A percentile compares a stretch with the other conserved stretches of the same genome.
Conservation (phyloP, 83 land plant species). For the Picea abies region DNA sequence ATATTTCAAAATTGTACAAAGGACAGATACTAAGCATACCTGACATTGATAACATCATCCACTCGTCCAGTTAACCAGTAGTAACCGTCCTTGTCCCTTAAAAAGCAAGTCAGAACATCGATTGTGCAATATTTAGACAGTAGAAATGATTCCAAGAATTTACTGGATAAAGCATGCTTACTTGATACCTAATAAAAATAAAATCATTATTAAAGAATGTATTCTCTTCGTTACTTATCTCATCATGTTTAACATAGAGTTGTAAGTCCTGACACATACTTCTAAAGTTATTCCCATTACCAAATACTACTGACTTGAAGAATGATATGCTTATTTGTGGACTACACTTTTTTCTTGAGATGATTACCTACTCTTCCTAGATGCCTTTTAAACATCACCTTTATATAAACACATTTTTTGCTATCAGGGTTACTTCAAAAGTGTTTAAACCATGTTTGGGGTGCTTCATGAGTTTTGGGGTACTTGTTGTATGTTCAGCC, state of each 20-base stretch:
- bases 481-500: no score
- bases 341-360: not conserved
- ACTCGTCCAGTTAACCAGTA: no score
- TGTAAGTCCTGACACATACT: not conserved
- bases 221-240: not conserved
- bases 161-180: not conserved
- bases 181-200: not conserved
- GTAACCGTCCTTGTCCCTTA: not conserved
- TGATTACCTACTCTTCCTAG: not conserved
- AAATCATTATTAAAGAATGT: not conserved
- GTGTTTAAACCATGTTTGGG: no score
- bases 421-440: no score
- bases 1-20: not conserved
- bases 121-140: constrained; percentile 3
- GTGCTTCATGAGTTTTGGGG: no score
- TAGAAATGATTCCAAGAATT: not conserved
- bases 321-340: not conserved
- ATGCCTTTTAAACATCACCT: not conserved
- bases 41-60: no score
- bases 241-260: not conserved
- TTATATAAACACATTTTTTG: not conserved
- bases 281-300: not conserved
- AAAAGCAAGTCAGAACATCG: not conserved
- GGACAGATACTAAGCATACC: constrained; percentile 25
- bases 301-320: not conserved